These are phyloP conservation scores for Limnanthes douglasii DNA, from an alignment of 345 rosid genomes.

Conservation along the genomic window DNA sequence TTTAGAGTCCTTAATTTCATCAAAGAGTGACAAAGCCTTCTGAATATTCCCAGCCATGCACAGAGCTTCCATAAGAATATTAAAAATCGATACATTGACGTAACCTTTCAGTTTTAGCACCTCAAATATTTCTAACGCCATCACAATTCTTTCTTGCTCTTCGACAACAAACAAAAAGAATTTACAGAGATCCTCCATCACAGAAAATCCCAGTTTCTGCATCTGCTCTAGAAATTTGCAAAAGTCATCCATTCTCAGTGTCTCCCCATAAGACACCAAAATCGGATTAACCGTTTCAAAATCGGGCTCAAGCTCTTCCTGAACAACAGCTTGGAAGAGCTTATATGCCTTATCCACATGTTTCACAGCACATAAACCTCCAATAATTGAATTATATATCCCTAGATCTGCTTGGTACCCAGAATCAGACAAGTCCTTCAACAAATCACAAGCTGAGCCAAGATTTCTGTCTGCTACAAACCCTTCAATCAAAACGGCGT, in stretches of 20 bases:
- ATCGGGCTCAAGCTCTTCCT: conserved; percentile 64
- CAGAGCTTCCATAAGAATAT: conserved; percentile 52
- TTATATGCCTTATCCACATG: conserved; percentile 61
- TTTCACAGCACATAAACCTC: conserved; percentile 49
- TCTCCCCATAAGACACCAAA: conserved; percentile 45
- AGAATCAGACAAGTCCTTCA: conserved; percentile 71
- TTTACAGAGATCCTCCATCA: conserved; percentile 36
- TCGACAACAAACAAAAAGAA: conserved; percentile 41
- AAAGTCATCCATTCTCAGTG: conserved; percentile 33
- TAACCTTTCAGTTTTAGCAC: conserved; percentile 49
- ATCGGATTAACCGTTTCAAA: conserved; percentile 58
- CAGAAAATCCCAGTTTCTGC: conserved; percentile 34
- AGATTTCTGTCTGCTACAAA: conserved; percentile 54
- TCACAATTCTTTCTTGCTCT: conserved; percentile 22
- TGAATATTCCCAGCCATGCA: conserved; percentile 30
- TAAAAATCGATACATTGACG: conserved; percentile 34
- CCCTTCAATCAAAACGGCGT: conserved; percentile 50
- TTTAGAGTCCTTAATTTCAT: conserved; percentile 33
- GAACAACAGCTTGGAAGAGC: conserved; percentile 34
- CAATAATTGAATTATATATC: conserved; percentile 66
- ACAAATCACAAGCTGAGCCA: conserved; percentile 49
- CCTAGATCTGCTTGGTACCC: conserved; percentile 76
- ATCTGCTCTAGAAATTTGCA: conserved; percentile 35
- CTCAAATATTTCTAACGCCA: conserved; percentile 51
- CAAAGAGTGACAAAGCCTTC: conserved; percentile 42